phyloP scores from a whole-genome alignment of 345 rosid genomes.

The Kandelia obovata region DNA sequence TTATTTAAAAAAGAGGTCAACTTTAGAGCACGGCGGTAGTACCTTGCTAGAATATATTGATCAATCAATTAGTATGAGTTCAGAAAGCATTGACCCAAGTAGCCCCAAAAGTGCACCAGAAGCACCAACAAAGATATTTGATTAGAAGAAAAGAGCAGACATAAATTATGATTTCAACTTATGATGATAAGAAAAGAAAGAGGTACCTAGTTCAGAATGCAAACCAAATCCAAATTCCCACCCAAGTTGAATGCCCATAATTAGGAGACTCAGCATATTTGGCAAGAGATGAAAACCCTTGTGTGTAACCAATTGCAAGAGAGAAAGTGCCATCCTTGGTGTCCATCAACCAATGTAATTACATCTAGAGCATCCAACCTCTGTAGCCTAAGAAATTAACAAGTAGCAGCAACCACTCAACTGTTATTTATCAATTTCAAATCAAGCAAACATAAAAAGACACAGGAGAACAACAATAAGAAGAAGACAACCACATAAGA shows the following conservation, averaged over 20 bases:
- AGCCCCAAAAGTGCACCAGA: constrained; percentile 97
- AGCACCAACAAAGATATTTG: constrained; percentile 86
- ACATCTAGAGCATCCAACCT: constrained; percentile 74
- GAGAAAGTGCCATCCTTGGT: constrained; percentile 78
- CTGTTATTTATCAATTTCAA: neutral
- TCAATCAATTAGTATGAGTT: constrained; percentile 83
- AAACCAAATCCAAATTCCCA: constrained; percentile 87
- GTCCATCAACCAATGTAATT: constrained; percentile 52
- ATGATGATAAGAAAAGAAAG: neutral
- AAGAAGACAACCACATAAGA: too few relatives aligned
- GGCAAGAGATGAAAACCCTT: constrained; percentile 76
- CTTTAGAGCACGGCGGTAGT: neutral
- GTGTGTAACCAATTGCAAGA: constrained; percentile 87
- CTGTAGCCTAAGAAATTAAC: constrained; percentile 44
- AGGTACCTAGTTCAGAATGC: constrained; percentile 16
- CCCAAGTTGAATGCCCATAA: constrained; percentile 82
- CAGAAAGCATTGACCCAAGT: constrained; percentile 95
- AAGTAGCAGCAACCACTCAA: neutral
- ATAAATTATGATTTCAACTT: constrained; percentile 7
- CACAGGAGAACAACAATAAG: too few relatives aligned
- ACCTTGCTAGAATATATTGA: constrained; percentile 85
- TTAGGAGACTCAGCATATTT: constrained; percentile 80
- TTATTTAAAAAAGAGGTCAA: neutral
- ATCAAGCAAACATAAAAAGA: too few relatives aligned
- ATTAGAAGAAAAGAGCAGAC: constrained; percentile 78